Base-by-base conservation (phyloP, 208 protist genomes). In the Acanthamoeba lenticulata region DNA sequence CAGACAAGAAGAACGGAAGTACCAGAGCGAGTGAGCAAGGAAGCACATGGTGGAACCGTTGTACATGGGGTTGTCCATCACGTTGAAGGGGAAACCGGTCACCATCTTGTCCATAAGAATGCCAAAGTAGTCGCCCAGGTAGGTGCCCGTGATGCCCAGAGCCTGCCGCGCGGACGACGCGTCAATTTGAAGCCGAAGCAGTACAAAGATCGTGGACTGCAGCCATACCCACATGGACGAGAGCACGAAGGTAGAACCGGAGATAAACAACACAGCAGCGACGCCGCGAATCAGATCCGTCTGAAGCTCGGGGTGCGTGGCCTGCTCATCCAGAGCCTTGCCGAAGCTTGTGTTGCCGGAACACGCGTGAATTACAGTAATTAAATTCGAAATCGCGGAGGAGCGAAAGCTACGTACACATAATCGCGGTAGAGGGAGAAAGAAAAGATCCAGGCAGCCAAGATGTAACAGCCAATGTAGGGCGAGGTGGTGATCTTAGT, bases 11-110 rank as follows among this genome's bases (percentile, higher is more conserved):
- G 36, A 57, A 49, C n/a, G 44, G 94, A 98, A 97, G 49, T 97
- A 94, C 83, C 83, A 91, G 3, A 99, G 44, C 7, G 98, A 83
- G 32, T 95, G 94, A 15, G 95, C 98, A 3, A 99, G 74, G 92
- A 99, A 99, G 94, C 97, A 97, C 44, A 99, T 95, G 47, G 96
- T 97, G 15, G 98, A 96, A 13, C 98, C 98, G 69, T 97, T 93
- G 96, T 99, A 99, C 98, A 99, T 99, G 74, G 98, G 98, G 95
- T 98, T 98, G 27, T 97, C 94, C 85, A 98, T 97, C 44, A 98
- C 94, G 90, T 97, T 99, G 95, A 99, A 99, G 36, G 98, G 98
- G 93, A 99, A 99, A 27, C 97, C 96, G 38, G 97, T 98, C 32
- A 99, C 97, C 77, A 95, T 96, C 42, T 97, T 96, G 44, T 97